Base-by-base conservation (phyloP, 306 rosid species). In the Trifolium subterraneum region DNA sequence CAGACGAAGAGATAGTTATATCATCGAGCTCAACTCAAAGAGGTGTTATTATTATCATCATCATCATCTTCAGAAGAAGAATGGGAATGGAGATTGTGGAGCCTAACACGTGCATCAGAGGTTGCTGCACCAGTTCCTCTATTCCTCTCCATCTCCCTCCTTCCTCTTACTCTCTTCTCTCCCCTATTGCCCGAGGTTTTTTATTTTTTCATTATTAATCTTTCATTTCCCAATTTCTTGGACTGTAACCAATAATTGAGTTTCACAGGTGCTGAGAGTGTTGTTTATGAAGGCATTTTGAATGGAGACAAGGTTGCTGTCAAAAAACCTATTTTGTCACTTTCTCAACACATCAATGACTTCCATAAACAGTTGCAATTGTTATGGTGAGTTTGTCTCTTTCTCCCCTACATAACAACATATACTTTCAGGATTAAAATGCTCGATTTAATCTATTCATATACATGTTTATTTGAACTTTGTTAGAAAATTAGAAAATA, bases 71-170 rank as follows among this genome's bases (percentile, higher is more conserved):
- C 19, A 27, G 11, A 59, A 61, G 6, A 6, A 60, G 41, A n/a
- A 71, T 93, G 92, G 89, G 86, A 16, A 25, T 89, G 9, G 82
- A 84, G 75, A 89, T 93, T 50, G 25, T 64, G 74, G 96, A 87
- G 83, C 97, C 98, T 15, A 93, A 93, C 87, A 77, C 86, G 0
- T 93, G 98, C 88, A 72, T 91, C 8, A 84, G 98, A 80, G 98
- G 98, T 22, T 93, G 98, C 89, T 91, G 97, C 68, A 72, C 75
- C 44, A 91, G 93, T 83, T 6, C 73, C 50, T 78, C 85, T 45
- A 90, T 94, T 58, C 97, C 98, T 73, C 90, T 94, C 1, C 97
- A 91, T 79, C 93, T 91, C 50, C 89, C 83, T 59, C 87, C 96
- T 61, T 87, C 98, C 71, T 85, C 93, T 44, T 93, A 74, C 19